Percentiles rank a stretch among this genome's conserved stretches.
phyloP scores from a whole-genome alignment of 371 early-diverging fungal species.

The Mucor sp. region DNA sequence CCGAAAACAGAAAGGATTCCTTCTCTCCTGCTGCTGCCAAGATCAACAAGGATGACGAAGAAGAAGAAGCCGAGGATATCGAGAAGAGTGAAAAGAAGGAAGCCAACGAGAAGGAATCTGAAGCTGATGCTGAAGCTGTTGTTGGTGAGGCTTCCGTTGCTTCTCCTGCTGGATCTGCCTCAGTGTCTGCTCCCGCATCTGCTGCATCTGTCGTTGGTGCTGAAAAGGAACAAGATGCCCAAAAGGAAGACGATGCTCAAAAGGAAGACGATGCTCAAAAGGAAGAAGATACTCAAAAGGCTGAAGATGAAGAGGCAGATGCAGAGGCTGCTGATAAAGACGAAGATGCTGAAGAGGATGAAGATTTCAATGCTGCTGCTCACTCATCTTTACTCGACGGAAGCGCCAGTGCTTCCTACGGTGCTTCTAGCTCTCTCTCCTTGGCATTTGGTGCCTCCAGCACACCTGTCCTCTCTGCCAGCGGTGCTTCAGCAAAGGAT shows the following conservation, averaged over 20 bases:
- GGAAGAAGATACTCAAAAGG: conserved; percentile 3
- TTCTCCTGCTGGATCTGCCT: conserved; percentile 2
- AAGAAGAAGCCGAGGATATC: not conserved
- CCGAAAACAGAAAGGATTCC: not conserved
- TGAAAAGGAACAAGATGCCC: too few relatives aligned
- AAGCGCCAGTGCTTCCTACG: not conserved
- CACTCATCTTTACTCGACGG: not conserved
- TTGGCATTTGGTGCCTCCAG: conserved; percentile 13
- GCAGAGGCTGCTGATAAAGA: not conserved
- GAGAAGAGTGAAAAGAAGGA: not conserved
- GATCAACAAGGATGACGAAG: not conserved
- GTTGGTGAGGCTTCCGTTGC: not conserved
- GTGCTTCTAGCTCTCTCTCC: conserved; percentile 7
- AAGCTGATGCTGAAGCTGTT: not conserved
- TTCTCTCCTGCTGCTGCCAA: conserved; percentile 5
- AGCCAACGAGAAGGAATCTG: not conserved
- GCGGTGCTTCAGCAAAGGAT: not conserved
- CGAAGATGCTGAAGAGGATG: not conserved
- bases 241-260: not conserved
- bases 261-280: not conserved
- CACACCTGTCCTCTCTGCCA: conserved; percentile 8
- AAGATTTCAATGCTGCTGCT: not conserved
- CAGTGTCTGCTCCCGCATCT: not conserved
- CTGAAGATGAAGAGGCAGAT: not conserved
- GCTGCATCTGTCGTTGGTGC: not conserved